Evolutionary conservation across 306 rosid species (phyloP).

Genomic region (Amphicarpaea edgeworthii): DNA sequence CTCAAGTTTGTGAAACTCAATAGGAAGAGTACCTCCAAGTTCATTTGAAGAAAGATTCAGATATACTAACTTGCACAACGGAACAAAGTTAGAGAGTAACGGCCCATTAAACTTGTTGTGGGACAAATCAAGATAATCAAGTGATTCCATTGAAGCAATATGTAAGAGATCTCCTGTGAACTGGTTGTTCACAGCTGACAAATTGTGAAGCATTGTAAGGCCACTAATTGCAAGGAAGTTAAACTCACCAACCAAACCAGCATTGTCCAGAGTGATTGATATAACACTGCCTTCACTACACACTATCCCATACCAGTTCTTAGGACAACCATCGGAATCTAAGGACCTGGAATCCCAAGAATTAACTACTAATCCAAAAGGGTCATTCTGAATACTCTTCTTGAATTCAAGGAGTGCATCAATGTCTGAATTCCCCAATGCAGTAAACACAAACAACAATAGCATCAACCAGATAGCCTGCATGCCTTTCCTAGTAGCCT

Average conservation of each 20-base stretch:
- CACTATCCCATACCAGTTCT: constrained; percentile 68
- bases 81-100: constrained; percentile 51
- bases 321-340: constrained; percentile 80
- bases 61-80: constrained; percentile 52
- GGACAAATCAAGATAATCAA: constrained; percentile 72
- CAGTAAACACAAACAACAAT: constrained; percentile 53
- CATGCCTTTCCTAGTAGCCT: constrained; percentile 63
- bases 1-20: constrained; percentile 62
- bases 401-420: constrained; percentile 73
- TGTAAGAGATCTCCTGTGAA: constrained; percentile 63
- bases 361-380: constrained; percentile 61
- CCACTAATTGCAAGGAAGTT: constrained; percentile 60
- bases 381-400: constrained; percentile 67
- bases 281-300: constrained; percentile 66
- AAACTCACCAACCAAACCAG: constrained; percentile 72
- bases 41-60: constrained; percentile 78
- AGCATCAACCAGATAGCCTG: constrained; percentile 63
- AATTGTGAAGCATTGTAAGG: constrained; percentile 68
- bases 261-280: constrained; percentile 65
- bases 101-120: constrained; percentile 63
- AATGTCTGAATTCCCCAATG: constrained; percentile 66
- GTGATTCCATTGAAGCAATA: constrained; percentile 56
- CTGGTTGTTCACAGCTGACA: constrained; percentile 70
- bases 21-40: constrained; percentile 61
- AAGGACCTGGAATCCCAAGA: constrained; percentile 77